Evolutionary conservation across 2,329 filamentous ascomycete species (phyloP).

Genomic region (Calonectria henricotiae): DNA sequence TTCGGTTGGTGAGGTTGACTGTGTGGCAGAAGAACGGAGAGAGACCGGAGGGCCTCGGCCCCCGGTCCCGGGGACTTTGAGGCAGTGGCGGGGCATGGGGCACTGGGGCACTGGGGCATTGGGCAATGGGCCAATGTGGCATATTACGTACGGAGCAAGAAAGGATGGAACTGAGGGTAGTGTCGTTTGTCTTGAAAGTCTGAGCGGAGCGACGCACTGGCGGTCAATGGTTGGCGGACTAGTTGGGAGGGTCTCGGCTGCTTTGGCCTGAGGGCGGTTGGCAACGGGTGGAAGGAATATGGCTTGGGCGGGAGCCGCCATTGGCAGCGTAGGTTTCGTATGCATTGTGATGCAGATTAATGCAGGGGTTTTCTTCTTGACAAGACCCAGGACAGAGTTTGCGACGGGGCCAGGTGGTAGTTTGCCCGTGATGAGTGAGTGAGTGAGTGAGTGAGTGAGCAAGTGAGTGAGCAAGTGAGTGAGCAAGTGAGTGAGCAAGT

Average conservation of each 20-base stretch:
- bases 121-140: constrained; percentile 23
- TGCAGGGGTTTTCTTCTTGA: constrained; percentile 19
- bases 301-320: constrained; percentile 15
- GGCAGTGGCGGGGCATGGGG: constrained; percentile 15
- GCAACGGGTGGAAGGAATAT: constrained; percentile 19
- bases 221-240: constrained; percentile 28
- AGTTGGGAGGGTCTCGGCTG: constrained; percentile 11
- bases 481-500: too few relatives aligned
- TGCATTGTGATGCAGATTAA: constrained; percentile 12
- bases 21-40: constrained; percentile 36
- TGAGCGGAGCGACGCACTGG: constrained; percentile 30
- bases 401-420: constrained; percentile 9
- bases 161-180: constrained; percentile 9
- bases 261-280: not conserved
- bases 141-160: constrained; percentile 24
- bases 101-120: constrained; percentile 2
- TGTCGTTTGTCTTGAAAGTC: not conserved
- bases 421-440: not conserved
- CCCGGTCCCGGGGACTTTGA: constrained; percentile 41
- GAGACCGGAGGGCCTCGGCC: constrained; percentile 50
- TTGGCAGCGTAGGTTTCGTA: constrained; percentile 22
- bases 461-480: too few relatives aligned
- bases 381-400: constrained; percentile 14
- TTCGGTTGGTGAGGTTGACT: constrained; percentile 40
- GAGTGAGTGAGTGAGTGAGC: not conserved